A percentile compares a stretch with the other conserved stretches of the same genome.
These are phyloP conservation scores for Truncatella angustata DNA, from an alignment of 2,329 filamentous ascomycete genomes.

Conservation along the genomic window DNA sequence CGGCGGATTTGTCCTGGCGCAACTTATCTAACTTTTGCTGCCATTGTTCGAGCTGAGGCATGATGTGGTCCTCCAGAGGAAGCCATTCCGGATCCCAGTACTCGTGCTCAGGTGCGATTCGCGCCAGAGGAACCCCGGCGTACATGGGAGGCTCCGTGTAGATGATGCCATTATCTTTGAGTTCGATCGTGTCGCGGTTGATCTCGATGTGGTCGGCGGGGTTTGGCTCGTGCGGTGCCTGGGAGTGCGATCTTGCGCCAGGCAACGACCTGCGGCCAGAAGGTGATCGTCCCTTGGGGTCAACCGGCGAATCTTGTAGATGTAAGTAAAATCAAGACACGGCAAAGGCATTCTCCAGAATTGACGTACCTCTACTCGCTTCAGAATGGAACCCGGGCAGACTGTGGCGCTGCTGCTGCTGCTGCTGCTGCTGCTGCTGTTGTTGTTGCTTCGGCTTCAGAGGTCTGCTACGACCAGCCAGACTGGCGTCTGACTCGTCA, in stretches of 20 bases:
- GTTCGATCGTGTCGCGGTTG: constrained; percentile 40
- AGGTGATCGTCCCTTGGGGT: constrained; percentile 24
- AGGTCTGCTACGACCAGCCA: constrained; percentile 15
- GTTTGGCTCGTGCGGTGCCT: constrained; percentile 20
- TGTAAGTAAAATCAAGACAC: constrained; percentile 3
- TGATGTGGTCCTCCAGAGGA: constrained; percentile 40
- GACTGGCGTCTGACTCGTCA: constrained; percentile 13
- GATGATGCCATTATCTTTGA: constrained; percentile 47
- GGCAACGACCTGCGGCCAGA: constrained; percentile 28
- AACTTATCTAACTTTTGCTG: constrained; percentile 40
- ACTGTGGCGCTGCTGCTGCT: constrained; percentile 22
- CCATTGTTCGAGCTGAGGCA: constrained; percentile 45
- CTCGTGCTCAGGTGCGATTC: constrained; percentile 47
- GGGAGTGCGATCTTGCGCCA: constrained; percentile 21
- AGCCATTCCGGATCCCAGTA: constrained; percentile 58
- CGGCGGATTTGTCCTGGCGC: constrained; percentile 21
- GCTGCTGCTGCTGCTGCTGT: constrained; percentile 16
- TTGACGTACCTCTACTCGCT: not conserved
- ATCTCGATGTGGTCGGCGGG: constrained; percentile 34
- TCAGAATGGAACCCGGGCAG: constrained; percentile 23
- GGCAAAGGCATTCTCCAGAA: constrained; percentile 13
- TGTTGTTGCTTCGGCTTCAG: constrained; percentile 22
- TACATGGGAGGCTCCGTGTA: constrained; percentile 52
- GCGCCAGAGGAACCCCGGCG: constrained; percentile 50
- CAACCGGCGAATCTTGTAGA: constrained; percentile 15